Conservation (phyloP, 306 rosid species). For the Vachellia pachyceras region DNA sequence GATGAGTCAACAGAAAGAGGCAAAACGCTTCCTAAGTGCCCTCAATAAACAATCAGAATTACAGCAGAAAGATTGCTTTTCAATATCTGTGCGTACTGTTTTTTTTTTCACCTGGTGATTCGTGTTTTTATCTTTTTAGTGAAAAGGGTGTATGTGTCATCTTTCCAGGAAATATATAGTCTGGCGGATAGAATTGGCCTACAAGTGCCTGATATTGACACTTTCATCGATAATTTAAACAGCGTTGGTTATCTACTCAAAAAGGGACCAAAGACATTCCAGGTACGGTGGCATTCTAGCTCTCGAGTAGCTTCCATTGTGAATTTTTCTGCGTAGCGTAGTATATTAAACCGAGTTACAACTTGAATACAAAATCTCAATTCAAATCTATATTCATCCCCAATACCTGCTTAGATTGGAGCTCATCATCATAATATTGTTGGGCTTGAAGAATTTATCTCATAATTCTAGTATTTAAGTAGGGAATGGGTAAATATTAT, state of each 20-base stretch:
- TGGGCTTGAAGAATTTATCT: not conserved
- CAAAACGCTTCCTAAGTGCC: slow-evolving; percentile 86
- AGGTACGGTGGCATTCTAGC: slow-evolving; percentile 56
- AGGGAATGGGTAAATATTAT: not conserved
- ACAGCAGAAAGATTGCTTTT: slow-evolving; percentile 82
- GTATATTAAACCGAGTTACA: not conserved
- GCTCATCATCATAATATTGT: not conserved
- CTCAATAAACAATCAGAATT: slow-evolving; percentile 92
- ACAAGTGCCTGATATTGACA: slow-evolving; percentile 85
- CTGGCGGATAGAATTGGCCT: slow-evolving; percentile 85
- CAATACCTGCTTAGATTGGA: not conserved
- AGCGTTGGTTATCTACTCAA: slow-evolving; percentile 82
- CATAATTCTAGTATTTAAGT: not conserved
- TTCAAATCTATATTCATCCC: slow-evolving; percentile 8
- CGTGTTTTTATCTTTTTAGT: not conserved
- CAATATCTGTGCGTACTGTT: slow-evolving; percentile 65
- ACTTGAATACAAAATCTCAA: slow-evolving; percentile 16
- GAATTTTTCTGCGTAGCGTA: not conserved
- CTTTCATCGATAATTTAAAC: slow-evolving; percentile 82
- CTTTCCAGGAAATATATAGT: slow-evolving; percentile 86
- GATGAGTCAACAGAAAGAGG: slow-evolving; percentile 98
- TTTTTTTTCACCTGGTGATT: slow-evolving; percentile 14
- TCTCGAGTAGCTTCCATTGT: slow-evolving; percentile 19
- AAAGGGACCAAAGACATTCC: slow-evolving; percentile 89
- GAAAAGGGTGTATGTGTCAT: slow-evolving; percentile 6